These are phyloP conservation scores for Calonectria montana DNA, from an alignment of 2,329 filamentous ascomycete species.

Conservation along the genomic window DNA sequence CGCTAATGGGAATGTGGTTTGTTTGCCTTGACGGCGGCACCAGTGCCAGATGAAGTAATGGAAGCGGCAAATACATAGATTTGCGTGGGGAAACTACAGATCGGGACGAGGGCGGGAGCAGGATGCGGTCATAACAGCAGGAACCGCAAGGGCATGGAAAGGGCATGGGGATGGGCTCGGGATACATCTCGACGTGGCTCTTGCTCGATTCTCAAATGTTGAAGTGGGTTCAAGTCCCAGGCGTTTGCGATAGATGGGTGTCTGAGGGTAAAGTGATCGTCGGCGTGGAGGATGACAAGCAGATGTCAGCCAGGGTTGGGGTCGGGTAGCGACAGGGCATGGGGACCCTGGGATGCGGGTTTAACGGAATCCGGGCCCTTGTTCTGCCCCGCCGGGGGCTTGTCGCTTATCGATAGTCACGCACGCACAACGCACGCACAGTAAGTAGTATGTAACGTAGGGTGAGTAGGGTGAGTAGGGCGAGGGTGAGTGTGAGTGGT, in stretches of 20 bases:
- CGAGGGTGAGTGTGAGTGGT: too few relatives aligned
- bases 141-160: not conserved
- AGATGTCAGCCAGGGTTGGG: constrained; percentile 11
- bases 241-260: not conserved
- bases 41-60: not conserved
- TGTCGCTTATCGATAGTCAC: constrained; percentile 32
- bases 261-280: not conserved
- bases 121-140: not conserved
- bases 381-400: constrained; percentile 13
- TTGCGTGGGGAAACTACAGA: constrained; percentile 11
- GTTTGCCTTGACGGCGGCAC: not conserved
- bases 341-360: constrained; percentile 13
- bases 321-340: constrained; percentile 5
- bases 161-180: not conserved
- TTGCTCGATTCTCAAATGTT: not conserved
- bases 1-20: constrained; percentile 2
- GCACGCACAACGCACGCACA: not conserved
- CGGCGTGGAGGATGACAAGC: constrained; percentile 9
- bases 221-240: not conserved
- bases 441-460: too few relatives aligned
- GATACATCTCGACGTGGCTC: not conserved
- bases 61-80: not conserved
- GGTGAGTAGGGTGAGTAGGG: too few relatives aligned
- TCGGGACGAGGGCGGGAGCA: not conserved
- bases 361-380: constrained; percentile 10